Evolutionary conservation across 2,329 filamentous ascomycete species (phyloP).

Genomic region (Aureobasidium sp.): DNA sequence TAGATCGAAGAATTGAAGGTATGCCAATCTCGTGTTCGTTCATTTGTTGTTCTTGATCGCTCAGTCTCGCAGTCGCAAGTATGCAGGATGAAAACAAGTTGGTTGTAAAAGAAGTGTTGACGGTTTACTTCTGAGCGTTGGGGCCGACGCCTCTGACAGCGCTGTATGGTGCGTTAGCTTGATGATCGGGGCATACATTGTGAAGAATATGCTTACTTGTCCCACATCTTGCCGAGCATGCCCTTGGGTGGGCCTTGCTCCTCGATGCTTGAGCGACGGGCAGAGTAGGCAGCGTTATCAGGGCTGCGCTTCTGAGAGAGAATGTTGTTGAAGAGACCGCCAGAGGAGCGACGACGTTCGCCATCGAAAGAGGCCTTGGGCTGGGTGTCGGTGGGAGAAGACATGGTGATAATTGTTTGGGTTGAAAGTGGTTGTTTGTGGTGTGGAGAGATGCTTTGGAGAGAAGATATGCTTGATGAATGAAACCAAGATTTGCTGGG

Average conservation of each 20-base stretch:
- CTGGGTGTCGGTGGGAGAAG: constrained; percentile 14
- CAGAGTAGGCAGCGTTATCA: constrained; percentile 16
- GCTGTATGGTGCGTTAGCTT: not conserved
- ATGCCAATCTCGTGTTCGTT: not conserved
- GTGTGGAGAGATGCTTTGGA: not conserved
- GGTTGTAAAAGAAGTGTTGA: not conserved
- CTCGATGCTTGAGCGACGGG: constrained; percentile 17
- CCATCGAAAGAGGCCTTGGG: constrained; percentile 9
- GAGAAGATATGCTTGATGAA: not conserved
- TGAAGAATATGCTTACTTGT: constrained; percentile 12
- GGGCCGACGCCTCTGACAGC: constrained; percentile 8
- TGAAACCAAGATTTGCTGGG: not conserved
- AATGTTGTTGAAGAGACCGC: constrained; percentile 19
- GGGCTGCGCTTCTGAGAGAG: constrained; percentile 18
- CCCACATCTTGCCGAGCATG: constrained; percentile 19
- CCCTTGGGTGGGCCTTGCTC: constrained; percentile 17
- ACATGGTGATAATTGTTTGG: constrained; percentile 7
- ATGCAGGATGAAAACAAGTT: not conserved
- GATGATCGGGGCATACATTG: too few relatives aligned
- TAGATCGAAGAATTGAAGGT: not conserved
- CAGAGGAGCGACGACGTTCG: constrained; percentile 16
- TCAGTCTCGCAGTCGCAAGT: not conserved
- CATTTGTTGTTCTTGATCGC: not conserved
- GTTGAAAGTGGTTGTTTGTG: not conserved
- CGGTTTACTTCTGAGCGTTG: not conserved